Conservation (phyloP, 2,329 filamentous ascomycete genomes). For the Didymella keratinophila region DNA sequence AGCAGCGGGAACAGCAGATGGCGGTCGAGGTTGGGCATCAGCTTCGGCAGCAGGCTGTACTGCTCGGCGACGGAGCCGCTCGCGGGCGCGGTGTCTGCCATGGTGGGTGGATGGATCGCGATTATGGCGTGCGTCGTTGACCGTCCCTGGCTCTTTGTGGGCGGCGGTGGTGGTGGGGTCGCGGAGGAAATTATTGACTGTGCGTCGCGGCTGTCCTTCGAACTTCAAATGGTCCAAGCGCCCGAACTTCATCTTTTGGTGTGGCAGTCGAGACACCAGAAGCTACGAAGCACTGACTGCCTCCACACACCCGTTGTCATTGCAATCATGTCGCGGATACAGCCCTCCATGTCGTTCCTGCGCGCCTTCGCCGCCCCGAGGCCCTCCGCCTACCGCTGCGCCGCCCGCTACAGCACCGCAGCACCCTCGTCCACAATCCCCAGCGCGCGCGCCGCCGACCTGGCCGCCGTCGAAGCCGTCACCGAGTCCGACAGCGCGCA, state of each 20-base stretch:
- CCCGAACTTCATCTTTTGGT: constrained; percentile 49
- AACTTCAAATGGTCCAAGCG: no score
- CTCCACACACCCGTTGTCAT: no score
- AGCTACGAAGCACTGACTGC: background rate
- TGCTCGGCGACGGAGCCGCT: constrained; percentile 67
- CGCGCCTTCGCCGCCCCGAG: constrained; percentile 42
- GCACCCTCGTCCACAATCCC: constrained; percentile 35
- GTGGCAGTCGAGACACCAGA: constrained; percentile 23
- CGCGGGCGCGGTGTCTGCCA: constrained; percentile 44
- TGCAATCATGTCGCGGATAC: constrained; percentile 45
- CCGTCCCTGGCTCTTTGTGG: constrained; percentile 20
- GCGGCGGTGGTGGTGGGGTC: constrained; percentile 25
- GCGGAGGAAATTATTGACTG: constrained; percentile 45
- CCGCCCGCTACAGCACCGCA: constrained; percentile 27
- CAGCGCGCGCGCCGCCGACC: constrained; percentile 39
- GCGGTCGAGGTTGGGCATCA: constrained; percentile 91
- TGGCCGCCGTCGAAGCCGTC: constrained; percentile 45
- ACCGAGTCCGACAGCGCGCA: constrained; percentile 47
- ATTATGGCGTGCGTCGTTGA: constrained; percentile 18
- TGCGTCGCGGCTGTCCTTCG: constrained; percentile 35
- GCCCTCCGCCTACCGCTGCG: constrained; percentile 4
- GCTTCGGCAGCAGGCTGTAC: constrained; percentile 84
- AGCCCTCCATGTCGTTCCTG: constrained; percentile 51
- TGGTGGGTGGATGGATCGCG: constrained; percentile 18
- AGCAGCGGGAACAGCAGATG: constrained; percentile 96